phyloP scores from a whole-genome alignment of 2,329 filamentous ascomycete genomes.

The Colletotrichum tanaceti region DNA sequence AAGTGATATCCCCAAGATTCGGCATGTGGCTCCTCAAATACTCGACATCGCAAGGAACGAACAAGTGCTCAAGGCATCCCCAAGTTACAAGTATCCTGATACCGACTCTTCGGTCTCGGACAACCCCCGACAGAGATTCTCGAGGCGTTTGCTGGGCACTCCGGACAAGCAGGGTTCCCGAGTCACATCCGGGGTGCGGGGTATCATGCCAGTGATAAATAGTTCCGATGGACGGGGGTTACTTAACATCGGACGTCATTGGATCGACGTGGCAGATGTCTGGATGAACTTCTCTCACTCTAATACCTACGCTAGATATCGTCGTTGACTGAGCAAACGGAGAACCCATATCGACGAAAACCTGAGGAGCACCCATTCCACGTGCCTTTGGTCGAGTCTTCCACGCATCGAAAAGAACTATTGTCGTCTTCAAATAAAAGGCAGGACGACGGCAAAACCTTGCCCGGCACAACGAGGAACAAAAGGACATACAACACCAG shows the following conservation, averaged over 20 bases:
- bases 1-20: too few relatives aligned
- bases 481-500: too few relatives aligned
- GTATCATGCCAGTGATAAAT: background rate
- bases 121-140: conserved; percentile 24
- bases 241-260: background rate
- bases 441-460: too few relatives aligned
- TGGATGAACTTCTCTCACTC: background rate
- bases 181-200: conserved; percentile 17
- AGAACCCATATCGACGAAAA: too few relatives aligned
- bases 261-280: background rate
- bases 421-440: too few relatives aligned
- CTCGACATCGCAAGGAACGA: background rate
- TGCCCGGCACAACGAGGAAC: too few relatives aligned
- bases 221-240: background rate
- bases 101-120: conserved; percentile 16
- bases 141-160: background rate
- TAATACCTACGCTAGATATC: too few relatives aligned
- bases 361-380: too few relatives aligned
- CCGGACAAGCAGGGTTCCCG: conserved; percentile 22
- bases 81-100: background rate
- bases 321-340: too few relatives aligned
- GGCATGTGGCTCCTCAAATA: conserved; percentile 7
- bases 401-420: too few relatives aligned
- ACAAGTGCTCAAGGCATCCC: conserved; percentile 14
- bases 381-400: background rate